These are phyloP conservation scores for Silene vulgaris DNA, from an alignment of 179 eudicot species.

Conservation along the genomic window DNA sequence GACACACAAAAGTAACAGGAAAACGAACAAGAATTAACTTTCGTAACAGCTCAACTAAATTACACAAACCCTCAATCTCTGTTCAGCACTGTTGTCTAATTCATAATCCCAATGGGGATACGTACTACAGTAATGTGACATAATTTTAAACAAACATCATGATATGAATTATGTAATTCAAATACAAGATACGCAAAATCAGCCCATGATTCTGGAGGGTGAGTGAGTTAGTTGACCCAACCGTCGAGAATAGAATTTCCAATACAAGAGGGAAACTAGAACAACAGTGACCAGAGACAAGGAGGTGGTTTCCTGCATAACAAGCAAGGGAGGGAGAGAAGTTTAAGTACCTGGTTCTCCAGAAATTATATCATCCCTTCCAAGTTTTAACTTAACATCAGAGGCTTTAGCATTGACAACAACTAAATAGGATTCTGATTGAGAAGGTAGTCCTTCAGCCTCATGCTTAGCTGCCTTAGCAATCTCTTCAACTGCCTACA, in stretches of 20 bases:
- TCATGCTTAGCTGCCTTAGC: constrained; percentile 76
- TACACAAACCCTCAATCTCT: not conserved
- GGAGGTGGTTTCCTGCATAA: not conserved
- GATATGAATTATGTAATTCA: no score
- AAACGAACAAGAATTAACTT: not conserved
- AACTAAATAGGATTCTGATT: constrained; percentile 46
- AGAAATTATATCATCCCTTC: constrained; percentile 17
- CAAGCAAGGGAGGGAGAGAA: not conserved
- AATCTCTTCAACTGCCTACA: constrained; percentile 84
- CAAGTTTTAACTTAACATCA: constrained; percentile 34
- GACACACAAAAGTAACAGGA: constrained; percentile 10
- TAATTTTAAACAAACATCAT: not conserved
- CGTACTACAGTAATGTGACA: no score
- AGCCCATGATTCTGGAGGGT: no score
- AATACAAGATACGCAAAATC: no score
- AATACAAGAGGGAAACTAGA: not conserved
- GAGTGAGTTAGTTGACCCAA: no score
- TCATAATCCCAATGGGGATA: not conserved
- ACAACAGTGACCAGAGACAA: not conserved
- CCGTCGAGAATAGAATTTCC: not conserved
- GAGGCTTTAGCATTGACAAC: constrained; percentile 39
- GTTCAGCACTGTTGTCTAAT: not conserved
- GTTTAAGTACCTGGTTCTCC: constrained; percentile 26
- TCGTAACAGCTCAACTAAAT: constrained; percentile 8
- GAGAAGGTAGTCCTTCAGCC: constrained; percentile 51